These are phyloP conservation scores for Lachnellula willkommii DNA, from an alignment of 2,329 filamentous ascomycete species.

Conservation along the genomic window DNA sequence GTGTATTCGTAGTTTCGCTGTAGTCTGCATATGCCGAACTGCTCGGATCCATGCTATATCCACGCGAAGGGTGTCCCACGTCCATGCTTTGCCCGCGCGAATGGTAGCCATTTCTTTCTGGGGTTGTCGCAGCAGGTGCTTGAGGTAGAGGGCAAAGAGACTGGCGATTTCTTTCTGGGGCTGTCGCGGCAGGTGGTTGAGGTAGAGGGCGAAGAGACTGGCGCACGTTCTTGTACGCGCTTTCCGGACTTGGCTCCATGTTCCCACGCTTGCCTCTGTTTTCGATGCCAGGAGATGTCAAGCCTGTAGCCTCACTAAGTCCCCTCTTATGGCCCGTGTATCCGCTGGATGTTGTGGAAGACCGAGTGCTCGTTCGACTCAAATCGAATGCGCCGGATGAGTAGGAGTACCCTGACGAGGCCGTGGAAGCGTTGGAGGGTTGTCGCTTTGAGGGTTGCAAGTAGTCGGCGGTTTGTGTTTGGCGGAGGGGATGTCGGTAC, in stretches of 20 bases:
- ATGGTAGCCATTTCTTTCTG: conserved; percentile 28
- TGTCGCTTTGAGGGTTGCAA: conserved; percentile 46
- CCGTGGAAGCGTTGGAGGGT: conserved; percentile 65
- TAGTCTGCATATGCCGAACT: background rate
- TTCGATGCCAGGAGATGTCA: conserved; percentile 45
- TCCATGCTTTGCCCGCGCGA: conserved; percentile 54
- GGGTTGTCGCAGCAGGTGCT: conserved; percentile 47
- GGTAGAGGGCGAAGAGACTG: conserved; percentile 72
- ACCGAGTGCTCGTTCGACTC: conserved; percentile 63
- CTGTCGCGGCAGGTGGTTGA: conserved; percentile 52
- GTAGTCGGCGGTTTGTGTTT: conserved; percentile 48
- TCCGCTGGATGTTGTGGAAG: conserved; percentile 64
- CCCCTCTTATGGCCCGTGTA: conserved; percentile 64
- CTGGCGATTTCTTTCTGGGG: conserved; percentile 48
- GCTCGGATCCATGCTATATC: conserved; percentile 57
- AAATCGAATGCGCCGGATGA: conserved; percentile 44
- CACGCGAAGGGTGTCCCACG: conserved; percentile 39
- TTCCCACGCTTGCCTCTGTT: conserved; percentile 38
- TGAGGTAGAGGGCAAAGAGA: conserved; percentile 72
- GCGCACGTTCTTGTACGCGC: conserved; percentile 65
- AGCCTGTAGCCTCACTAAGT: conserved; percentile 63
- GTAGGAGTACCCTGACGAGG: conserved; percentile 62
- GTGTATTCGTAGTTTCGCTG: background rate
- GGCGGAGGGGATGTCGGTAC: conserved; percentile 54
- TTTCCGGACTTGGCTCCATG: conserved; percentile 47